Evolutionary conservation across 2,329 filamentous ascomycete genomes (phyloP), one percentile per base, ranked within the genome.

Genomic region (Diaporthe eres): DNA sequence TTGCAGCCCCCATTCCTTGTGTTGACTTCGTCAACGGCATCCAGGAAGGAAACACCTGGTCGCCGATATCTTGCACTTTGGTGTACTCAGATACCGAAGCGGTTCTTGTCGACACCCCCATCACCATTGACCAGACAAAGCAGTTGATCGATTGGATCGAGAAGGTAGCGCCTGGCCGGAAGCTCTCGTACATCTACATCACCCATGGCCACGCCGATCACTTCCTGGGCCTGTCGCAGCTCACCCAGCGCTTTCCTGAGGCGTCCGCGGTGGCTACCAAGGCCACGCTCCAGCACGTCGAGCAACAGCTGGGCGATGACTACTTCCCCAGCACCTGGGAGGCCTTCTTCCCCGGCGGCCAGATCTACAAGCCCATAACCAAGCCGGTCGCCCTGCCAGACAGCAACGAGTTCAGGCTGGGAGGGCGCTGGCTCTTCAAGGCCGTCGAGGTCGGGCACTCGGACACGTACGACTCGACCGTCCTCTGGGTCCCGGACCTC

Each of bases 201-300:
- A 86, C 85, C 0, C 85, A 86, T 65, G 83, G 83, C n/a, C 85
- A 86, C 68, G 84, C 81, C 22, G 85, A 86, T 77, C 85, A 87
- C 77, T 86, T 80, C 76, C 83, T 85, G 71, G 83, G 83, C 60
- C 74, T 83, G 19, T 74, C 81, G 0, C 65, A 79, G 12, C 72
- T 86, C 4, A 37, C 78, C 2, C 75, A 80, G 31, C 79, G 79
- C 1, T 86, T 82, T 47, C 83, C 85, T 0, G 75, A 71, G n/a
- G 67, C 53, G 47, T n/a, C 4, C 13, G 47, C 67, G 2, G 31
- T 82, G 7, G 78, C 82, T 0, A 83, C 81, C n/a, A 63, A 67
- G 12, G 74, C 58, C 19, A 78, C 79, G 0, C 74, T 81, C 31
- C 74, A 65, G 8, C 78, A 81, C 71, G 79, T 80, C 77, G 67